Evolutionary conservation across 2,329 filamentous ascomycete species (phyloP).

Genomic region (Tolypocladium nubicola): DNA sequence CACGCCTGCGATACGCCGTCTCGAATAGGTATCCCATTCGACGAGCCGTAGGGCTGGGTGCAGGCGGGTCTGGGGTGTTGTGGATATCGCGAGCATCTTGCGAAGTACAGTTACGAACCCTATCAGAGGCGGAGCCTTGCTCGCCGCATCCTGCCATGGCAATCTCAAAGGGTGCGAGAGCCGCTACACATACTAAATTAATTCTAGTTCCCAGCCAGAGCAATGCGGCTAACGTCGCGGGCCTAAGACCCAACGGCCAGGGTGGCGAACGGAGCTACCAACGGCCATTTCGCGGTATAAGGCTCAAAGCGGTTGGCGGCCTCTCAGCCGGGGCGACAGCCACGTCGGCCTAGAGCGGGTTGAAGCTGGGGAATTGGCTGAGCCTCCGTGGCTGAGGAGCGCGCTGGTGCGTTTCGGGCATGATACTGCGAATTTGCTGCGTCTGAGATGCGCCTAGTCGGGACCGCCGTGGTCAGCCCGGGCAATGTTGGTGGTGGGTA

Average conservation of each 20-base stretch:
- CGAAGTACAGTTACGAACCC: too few species aligned
- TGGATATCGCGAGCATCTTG: background rate
- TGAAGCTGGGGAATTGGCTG: background rate
- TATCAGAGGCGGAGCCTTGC: too few species aligned
- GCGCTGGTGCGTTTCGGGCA: background rate
- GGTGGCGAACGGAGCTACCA: background rate
- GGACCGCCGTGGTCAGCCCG: background rate
- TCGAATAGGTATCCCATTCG: background rate
- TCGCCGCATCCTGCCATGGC: background rate
- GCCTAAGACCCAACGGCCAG: background rate
- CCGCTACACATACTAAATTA: background rate
- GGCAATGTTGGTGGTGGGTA: background rate
- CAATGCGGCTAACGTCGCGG: background rate
- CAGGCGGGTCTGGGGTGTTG: background rate
- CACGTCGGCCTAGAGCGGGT: background rate
- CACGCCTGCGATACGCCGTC: background rate
- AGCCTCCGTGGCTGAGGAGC: background rate
- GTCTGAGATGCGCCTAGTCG: background rate
- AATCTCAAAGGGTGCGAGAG: background rate
- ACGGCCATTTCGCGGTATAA: background rate
- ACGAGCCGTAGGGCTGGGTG: background rate
- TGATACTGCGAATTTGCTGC: background rate
- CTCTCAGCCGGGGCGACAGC: background rate
- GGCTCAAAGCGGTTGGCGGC: background rate
- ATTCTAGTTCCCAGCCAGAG: background rate